Conservation (phyloP, 2,329 filamentous ascomycete species). For the Penicillium concentricum region DNA sequence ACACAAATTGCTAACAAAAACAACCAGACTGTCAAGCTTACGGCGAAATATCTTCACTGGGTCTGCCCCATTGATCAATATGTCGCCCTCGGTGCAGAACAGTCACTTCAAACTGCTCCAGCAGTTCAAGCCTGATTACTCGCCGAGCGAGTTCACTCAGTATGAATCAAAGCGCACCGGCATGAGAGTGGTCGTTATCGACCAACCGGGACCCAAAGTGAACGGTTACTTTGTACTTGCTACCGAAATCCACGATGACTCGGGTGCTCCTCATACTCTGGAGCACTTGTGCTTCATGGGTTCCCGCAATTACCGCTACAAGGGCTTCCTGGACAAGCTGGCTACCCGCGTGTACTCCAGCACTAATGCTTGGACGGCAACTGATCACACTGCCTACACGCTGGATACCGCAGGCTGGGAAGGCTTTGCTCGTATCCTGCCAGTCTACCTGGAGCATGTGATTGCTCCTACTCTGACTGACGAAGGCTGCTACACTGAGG, state of each 20-base stretch:
- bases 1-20: conserved; percentile 17
- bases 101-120: conserved; percentile 78
- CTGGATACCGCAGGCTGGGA: conserved; percentile 96
- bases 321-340: conserved; percentile 90
- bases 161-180: conserved; percentile 95
- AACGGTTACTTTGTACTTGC: conserved; percentile 93
- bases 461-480: conserved; percentile 90
- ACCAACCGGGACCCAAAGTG: conserved; percentile 91
- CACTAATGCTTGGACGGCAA: conserved; percentile 97
- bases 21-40: conserved; percentile 21
- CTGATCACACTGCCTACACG: conserved; percentile 94
- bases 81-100: conserved; percentile 54
- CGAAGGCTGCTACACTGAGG: conserved; percentile 89
- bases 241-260: conserved; percentile 97
- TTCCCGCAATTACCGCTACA: conserved; percentile 89
- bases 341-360: conserved; percentile 88
- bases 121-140: conserved; percentile 85
- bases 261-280: conserved; percentile 84
- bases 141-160: conserved; percentile 81
- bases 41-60: conserved; percentile 21
- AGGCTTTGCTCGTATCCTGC: conserved; percentile 90
- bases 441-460: conserved; percentile 92
- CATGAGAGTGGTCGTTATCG: conserved; percentile 89
- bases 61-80: conserved; percentile 40
- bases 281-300: conserved; percentile 86